These are phyloP conservation scores for Candolleomyces eurysporus DNA, from an alignment of 768 basidiomycete species.

Conservation along the genomic window DNA sequence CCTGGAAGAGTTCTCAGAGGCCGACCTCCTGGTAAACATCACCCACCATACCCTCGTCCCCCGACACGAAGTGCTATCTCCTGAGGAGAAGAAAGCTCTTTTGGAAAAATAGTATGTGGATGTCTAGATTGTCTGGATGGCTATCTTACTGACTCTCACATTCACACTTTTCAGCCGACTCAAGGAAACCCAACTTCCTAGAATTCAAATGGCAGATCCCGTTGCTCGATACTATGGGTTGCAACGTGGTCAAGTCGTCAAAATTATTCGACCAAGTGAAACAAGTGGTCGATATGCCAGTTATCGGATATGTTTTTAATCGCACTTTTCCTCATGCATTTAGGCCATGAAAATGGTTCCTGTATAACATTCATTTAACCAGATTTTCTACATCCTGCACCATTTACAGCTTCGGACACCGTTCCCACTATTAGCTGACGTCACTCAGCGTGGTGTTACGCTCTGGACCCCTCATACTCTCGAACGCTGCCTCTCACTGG, in stretches of 20 bases:
- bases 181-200: slow-evolving; percentile 96
- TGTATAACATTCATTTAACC: slow-evolving; percentile 15
- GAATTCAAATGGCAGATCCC: slow-evolving; percentile 94
- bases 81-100: slow-evolving; percentile 83
- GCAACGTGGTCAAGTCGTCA: slow-evolving; percentile 93
- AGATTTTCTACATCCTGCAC: slow-evolving; percentile 16
- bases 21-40: slow-evolving; percentile 96
- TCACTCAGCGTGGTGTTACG: slow-evolving; percentile 1
- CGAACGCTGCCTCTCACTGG: neutral
- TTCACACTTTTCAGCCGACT: slow-evolving; percentile 62
- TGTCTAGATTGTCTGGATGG: neutral
- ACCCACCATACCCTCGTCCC: slow-evolving; percentile 95
- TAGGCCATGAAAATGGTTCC: slow-evolving; percentile 7
- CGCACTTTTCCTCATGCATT: slow-evolving; percentile 1
- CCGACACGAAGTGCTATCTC: slow-evolving; percentile 80
- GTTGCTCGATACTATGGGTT: slow-evolving; percentile 99
- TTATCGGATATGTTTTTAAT: slow-evolving; percentile 85
- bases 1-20: slow-evolving; percentile 95
- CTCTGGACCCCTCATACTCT: slow-evolving; percentile 5
- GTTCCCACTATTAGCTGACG: neutral
- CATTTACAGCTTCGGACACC: slow-evolving; percentile 2
- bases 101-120: slow-evolving; percentile 88
- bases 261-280: slow-evolving; percentile 96
- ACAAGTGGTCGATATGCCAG: slow-evolving; percentile 93
- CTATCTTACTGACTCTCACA: slow-evolving; percentile 9